phyloP scores from a whole-genome alignment of 768 basidiomycete genomes.

The Podaxis carcinomalis region DNA sequence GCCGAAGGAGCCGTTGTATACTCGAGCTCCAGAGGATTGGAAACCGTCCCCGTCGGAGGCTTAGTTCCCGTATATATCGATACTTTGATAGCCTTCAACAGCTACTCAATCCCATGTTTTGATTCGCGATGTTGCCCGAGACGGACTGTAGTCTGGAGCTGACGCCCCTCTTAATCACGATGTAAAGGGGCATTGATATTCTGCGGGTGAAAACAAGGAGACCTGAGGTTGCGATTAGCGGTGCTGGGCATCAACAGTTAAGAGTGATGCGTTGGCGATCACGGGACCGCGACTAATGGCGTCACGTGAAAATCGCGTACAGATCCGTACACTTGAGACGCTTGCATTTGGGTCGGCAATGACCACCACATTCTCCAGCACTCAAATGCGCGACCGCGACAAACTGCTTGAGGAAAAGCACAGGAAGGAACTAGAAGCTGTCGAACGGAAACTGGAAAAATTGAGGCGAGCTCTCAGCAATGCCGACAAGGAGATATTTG shows the following conservation, averaged over 20 bases:
- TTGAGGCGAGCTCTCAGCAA: slow-evolving; percentile 28
- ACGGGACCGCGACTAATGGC: background rate
- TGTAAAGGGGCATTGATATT: too few species aligned
- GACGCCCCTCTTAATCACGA: too few species aligned
- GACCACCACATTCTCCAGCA: slow-evolving; percentile 23
- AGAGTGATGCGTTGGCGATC: background rate
- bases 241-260: background rate
- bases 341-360: background rate
- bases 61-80: background rate
- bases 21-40: slow-evolving; percentile 21
- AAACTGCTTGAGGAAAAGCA: slow-evolving; percentile 28
- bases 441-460: slow-evolving; percentile 24
- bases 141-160: background rate
- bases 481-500: slow-evolving; percentile 30
- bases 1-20: slow-evolving; percentile 23
- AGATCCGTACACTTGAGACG: background rate
- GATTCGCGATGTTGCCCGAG: background rate
- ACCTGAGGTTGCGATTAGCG: background rate
- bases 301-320: background rate
- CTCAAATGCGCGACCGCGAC: slow-evolving; percentile 27
- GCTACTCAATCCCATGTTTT: background rate
- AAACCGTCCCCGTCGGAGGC: background rate
- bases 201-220: too few species aligned
- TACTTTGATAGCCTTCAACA: background rate
- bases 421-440: slow-evolving; percentile 20